Evolutionary conservation across 306 rosid species (phyloP).

Genomic region (Dryas drummondii): DNA sequence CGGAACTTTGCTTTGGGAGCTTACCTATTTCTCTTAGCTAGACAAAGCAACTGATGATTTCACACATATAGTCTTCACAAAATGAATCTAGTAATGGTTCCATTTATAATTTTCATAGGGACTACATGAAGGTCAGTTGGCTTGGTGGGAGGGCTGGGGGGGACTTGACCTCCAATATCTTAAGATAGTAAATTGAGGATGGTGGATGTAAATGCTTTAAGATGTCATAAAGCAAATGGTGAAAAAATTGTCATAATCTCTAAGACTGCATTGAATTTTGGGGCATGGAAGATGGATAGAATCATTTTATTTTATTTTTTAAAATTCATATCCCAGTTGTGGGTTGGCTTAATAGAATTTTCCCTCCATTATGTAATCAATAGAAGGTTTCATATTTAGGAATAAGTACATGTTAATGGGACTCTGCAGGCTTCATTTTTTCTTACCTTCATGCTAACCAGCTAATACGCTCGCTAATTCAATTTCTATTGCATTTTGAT

Average conservation of each 20-base stretch:
- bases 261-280: neutral
- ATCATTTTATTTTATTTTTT: neutral
- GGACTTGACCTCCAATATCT: neutral
- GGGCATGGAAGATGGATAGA: neutral
- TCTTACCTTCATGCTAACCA: neutral
- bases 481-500: neutral
- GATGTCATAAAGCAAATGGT: neutral
- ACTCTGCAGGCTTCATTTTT: neutral
- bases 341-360: neutral
- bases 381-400: neutral
- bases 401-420: neutral
- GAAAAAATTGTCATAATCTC: neutral
- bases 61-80: neutral
- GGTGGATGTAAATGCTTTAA: neutral
- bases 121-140: neutral
- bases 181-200: neutral
- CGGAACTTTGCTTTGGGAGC: neutral
- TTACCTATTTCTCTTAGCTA: neutral
- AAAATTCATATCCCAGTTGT: neutral
- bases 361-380: neutral
- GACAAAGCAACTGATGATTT: neutral
- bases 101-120: neutral
- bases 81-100: neutral
- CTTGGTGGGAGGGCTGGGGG: neutral
- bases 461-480: neutral